These are phyloP conservation scores for Auriculariales sp. DNA, from an alignment of 768 basidiomycete genomes.

Conservation along the genomic window DNA sequence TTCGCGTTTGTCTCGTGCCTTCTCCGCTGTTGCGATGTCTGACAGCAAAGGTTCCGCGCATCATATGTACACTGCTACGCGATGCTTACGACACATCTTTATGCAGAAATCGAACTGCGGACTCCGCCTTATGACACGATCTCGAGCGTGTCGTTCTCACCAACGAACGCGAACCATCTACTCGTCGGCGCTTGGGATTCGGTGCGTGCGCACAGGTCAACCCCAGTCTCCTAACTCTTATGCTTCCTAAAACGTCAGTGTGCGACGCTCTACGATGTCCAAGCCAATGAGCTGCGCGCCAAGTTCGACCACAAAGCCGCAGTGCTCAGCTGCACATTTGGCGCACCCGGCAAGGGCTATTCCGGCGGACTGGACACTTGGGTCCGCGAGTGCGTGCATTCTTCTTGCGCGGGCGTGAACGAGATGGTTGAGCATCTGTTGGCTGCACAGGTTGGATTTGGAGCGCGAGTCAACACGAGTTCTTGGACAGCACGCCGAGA, in stretches of 20 bases:
- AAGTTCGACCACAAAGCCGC: slow-evolving; percentile 84
- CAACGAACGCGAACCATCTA: slow-evolving; percentile 60
- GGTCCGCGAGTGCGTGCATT: slow-evolving; percentile 66
- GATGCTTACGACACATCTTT: neutral
- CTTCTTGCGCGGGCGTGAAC: no score
- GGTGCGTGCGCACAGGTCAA: slow-evolving; percentile 20
- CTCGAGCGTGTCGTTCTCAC: slow-evolving; percentile 68
- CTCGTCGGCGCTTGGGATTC: slow-evolving; percentile 89
- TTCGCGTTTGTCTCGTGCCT: neutral
- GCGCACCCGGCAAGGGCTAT: slow-evolving; percentile 50
- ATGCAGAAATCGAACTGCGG: slow-evolving; percentile 26
- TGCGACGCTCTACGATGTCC: slow-evolving; percentile 40
- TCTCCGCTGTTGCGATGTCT: neutral
- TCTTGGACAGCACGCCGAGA: slow-evolving; percentile 69
- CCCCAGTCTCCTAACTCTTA: slow-evolving; percentile 20
- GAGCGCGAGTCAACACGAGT: slow-evolving; percentile 53
- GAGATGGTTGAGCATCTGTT: neutral
- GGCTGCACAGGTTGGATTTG: slow-evolving; percentile 56
- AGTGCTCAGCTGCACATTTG: slow-evolving; percentile 71
- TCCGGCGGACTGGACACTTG: slow-evolving; percentile 81
- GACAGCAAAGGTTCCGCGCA: neutral
- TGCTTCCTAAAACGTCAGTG: slow-evolving; percentile 30
- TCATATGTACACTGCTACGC: neutral
- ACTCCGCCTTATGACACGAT: slow-evolving; percentile 79
- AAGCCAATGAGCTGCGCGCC: slow-evolving; percentile 48